Conservation (phyloP, 2,329 filamentous ascomycete genomes). For the Fusarium dlaminii region DNA sequence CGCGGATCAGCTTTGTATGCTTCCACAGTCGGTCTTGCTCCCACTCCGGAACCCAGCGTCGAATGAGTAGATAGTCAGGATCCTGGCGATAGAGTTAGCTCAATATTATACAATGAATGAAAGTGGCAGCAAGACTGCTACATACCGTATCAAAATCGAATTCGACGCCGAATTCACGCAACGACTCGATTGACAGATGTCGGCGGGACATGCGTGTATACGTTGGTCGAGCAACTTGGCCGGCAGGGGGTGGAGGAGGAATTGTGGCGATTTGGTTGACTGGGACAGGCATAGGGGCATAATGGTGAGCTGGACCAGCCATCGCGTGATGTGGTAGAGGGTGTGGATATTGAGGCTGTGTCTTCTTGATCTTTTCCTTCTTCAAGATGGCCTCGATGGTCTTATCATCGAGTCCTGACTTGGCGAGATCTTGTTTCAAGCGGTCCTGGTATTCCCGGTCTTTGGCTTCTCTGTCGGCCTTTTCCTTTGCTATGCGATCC, state of each 20-base stretch:
- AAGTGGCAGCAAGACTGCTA: not conserved
- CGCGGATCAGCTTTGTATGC: conserved; percentile 73
- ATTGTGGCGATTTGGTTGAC: conserved; percentile 9
- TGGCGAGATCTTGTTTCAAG: conserved; percentile 66
- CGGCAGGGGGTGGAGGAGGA: not conserved
- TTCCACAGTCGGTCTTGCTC: conserved; percentile 78
- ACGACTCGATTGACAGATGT: conserved; percentile 70
- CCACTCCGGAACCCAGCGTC: conserved; percentile 75
- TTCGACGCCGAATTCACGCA: conserved; percentile 64
- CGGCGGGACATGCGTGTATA: conserved; percentile 72
- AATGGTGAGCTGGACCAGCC: conserved; percentile 5
- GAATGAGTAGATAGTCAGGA: conserved; percentile 76
- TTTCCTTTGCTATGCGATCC: conserved; percentile 55
- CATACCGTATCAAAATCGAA: conserved; percentile 67
- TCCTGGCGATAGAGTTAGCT: conserved; percentile 60
- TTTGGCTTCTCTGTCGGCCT: conserved; percentile 56
- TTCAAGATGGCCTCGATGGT: conserved; percentile 68
- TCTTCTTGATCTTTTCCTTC: conserved; percentile 60
- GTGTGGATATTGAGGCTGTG: conserved; percentile 7
- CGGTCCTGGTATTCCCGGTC: conserved; percentile 61
- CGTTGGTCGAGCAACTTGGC: conserved; percentile 55
- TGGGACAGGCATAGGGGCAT: not conserved
- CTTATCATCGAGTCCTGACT: conserved; percentile 67
- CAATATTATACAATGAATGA: not conserved
- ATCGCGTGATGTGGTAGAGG: conserved; percentile 13